Conservation (phyloP, 2,329 filamentous ascomycete genomes). For the Verticillium dahliae region DNA sequence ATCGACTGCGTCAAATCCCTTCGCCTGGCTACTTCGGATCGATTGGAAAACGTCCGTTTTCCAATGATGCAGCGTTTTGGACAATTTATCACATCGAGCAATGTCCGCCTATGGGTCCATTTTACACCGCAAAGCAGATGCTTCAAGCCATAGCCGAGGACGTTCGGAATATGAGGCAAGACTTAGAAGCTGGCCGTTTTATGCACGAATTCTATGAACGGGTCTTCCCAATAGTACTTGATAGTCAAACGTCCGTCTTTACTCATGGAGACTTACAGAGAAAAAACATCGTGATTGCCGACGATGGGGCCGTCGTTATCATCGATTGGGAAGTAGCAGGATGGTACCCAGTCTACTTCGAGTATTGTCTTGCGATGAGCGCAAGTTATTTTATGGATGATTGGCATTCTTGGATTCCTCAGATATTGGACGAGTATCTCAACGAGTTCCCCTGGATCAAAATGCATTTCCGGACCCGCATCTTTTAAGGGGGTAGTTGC, state of each 20-base stretch:
- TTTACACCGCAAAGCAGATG: neutral
- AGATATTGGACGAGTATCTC: conserved; percentile 12
- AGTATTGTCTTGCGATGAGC: conserved; percentile 13
- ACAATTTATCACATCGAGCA: neutral
- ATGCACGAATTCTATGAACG: neutral
- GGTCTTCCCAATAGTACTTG: neutral
- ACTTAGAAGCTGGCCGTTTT: neutral
- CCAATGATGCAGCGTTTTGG: neutral
- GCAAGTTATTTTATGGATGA: conserved; percentile 13
- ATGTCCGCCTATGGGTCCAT: neutral
- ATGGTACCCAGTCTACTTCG: conserved; percentile 17
- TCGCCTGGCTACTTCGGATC: conserved; percentile 1
- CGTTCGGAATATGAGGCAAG: neutral
- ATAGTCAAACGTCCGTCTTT: conserved; percentile 8
- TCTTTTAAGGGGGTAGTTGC: too few species aligned
- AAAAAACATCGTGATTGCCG: conserved; percentile 13
- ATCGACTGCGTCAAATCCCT: neutral
- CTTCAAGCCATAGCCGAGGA: neutral
- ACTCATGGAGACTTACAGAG: conserved; percentile 16
- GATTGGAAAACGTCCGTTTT: neutral
- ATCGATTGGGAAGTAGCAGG: conserved; percentile 16
- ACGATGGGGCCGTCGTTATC: conserved; percentile 9
- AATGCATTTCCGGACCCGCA: conserved; percentile 8
- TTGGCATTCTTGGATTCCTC: conserved; percentile 13
- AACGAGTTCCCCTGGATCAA: conserved; percentile 14